A percentile compares a stretch with the other conserved stretches of the same genome.
These are phyloP conservation scores for Solanum hybrid DNA, from an alignment of 305 asterid genomes.

Conservation along the genomic window DNA sequence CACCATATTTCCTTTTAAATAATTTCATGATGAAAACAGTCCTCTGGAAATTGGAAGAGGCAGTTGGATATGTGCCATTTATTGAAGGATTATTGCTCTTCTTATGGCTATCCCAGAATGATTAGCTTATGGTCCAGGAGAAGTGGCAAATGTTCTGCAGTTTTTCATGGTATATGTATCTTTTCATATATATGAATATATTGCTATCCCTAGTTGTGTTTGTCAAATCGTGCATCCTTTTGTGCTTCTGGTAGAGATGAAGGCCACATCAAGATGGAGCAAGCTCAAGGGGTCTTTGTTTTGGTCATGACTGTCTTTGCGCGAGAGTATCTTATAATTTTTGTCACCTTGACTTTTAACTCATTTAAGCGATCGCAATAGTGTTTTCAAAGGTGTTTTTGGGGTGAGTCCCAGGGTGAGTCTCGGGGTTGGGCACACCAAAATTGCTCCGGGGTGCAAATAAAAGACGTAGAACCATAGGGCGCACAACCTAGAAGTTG, in stretches of 20 bases:
- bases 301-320: neutral
- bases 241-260: neutral
- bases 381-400: neutral
- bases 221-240: neutral
- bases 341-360: neutral
- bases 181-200: neutral
- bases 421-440: neutral
- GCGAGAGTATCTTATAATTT: neutral
- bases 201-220: neutral
- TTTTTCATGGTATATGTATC: neutral
- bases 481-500: neutral
- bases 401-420: neutral
- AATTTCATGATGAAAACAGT: neutral
- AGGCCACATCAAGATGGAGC: neutral
- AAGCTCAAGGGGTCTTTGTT: neutral
- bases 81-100: neutral
- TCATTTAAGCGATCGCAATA: neutral
- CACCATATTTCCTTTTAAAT: neutral
- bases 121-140: neutral
- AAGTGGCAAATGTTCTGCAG: neutral
- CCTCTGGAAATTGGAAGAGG: neutral
- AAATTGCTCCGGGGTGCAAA: neutral
- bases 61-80: neutral
- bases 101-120: neutral
- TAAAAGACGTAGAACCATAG: neutral